A percentile compares a stretch with the other conserved stretches of the same genome.
phyloP scores from a whole-genome alignment of 225 moss, liverwort and hornwort genomes.

The Polytrichum commune region DNA sequence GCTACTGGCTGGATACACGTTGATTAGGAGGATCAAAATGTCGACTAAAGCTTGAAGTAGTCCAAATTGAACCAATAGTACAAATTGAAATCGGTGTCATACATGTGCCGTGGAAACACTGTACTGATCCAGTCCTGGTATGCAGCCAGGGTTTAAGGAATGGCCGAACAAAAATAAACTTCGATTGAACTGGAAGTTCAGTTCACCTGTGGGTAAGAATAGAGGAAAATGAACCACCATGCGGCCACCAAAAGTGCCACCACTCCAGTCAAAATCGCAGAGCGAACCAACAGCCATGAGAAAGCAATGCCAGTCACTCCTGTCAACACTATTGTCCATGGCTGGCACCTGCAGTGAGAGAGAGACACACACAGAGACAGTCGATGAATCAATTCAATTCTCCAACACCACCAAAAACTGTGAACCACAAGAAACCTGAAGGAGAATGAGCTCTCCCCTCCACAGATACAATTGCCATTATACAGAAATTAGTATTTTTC shows the following conservation, averaged over 20 bases:
- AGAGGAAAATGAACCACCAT: constrained; percentile 97
- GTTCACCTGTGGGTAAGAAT: constrained; percentile 80
- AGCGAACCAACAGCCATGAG: constrained; percentile 69
- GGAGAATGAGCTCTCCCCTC: too few relatives aligned
- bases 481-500: too few relatives aligned
- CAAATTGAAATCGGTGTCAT: not conserved
- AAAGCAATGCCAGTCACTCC: constrained; percentile 56
- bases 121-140: too few relatives aligned
- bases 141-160: too few relatives aligned
- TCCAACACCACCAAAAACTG: too few relatives aligned
- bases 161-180: too few relatives aligned
- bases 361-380: not conserved
- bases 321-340: constrained; percentile 85
- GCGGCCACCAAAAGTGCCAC: constrained; percentile 46
- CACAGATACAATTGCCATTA: too few relatives aligned
- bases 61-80: too few relatives aligned
- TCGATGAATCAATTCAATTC: too few relatives aligned
- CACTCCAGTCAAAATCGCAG: constrained; percentile 54
- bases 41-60: not conserved
- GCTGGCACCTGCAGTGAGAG: constrained; percentile 79
- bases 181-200: not conserved
- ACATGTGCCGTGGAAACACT: not conserved
- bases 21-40: too few relatives aligned
- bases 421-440: too few relatives aligned
- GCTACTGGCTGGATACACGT: too few relatives aligned